phyloP scores from a whole-genome alignment of 169 alveolate species.

The Plasmodium ovale region DNA sequence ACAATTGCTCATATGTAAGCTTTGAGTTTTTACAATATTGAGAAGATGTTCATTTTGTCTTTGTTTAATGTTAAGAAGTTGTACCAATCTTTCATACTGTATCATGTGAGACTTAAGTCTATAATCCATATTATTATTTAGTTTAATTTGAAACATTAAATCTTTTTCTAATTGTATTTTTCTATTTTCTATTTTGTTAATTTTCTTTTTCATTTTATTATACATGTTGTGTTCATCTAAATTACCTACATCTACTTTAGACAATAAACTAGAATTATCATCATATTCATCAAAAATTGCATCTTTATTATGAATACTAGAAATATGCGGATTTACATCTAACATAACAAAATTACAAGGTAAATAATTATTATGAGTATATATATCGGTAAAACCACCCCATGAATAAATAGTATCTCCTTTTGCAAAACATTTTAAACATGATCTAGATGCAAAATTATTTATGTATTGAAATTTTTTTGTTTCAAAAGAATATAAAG shows the following conservation, averaged over 20 bases:
- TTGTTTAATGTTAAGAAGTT: conserved; percentile 35
- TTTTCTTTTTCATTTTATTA: conserved; percentile 26
- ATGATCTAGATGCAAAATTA: conserved; percentile 53
- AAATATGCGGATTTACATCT: conserved; percentile 44
- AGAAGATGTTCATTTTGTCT: conserved; percentile 36
- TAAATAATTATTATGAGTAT: conserved; percentile 26
- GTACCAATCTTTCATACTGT: conserved; percentile 45
- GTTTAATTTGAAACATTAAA: conserved; percentile 38
- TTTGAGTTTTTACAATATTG: conserved; percentile 2
- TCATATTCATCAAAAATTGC: conserved; percentile 48
- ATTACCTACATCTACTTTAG: conserved; percentile 30
- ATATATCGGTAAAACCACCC: conserved; percentile 76
- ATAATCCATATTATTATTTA: conserved; percentile 41
- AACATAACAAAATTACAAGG: conserved; percentile 43
- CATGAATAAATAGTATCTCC: conserved; percentile 60
- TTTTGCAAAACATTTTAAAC: conserved; percentile 67
- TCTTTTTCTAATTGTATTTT: conserved; percentile 60
- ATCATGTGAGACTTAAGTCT: conserved; percentile 39
- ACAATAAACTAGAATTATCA: conserved; percentile 30
- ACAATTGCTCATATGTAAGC: neutral
- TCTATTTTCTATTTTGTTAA: conserved; percentile 34
- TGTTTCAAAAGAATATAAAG: conserved; percentile 61
- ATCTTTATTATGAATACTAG: conserved; percentile 37
- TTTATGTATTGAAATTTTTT: conserved; percentile 69
- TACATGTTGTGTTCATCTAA: conserved; percentile 31